Evolutionary conservation across 2,329 filamentous ascomycete species (phyloP).

Genomic region (Pseudogymnoascus sp.): DNA sequence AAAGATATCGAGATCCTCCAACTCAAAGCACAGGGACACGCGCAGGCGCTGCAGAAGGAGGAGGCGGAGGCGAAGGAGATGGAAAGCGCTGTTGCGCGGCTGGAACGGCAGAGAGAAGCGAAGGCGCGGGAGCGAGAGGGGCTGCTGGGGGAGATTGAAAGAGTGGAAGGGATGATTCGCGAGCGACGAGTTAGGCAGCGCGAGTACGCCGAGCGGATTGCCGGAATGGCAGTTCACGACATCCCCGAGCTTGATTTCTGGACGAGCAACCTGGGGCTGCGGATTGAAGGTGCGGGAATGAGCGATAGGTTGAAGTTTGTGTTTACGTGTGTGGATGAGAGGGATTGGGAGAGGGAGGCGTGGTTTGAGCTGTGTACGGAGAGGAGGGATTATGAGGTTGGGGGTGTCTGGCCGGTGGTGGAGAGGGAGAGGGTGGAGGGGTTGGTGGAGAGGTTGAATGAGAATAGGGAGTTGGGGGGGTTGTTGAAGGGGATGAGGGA

Average conservation of each 20-base stretch:
- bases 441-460: slow-evolving; percentile 73
- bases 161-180: slow-evolving; percentile 64
- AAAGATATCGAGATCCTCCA: slow-evolving; percentile 78
- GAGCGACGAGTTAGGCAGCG: slow-evolving; percentile 62
- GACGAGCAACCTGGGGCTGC: slow-evolving; percentile 81
- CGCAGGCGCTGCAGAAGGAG: slow-evolving; percentile 69
- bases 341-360: slow-evolving; percentile 79
- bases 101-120: slow-evolving; percentile 52
- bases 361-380: slow-evolving; percentile 88
- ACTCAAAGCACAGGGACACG: slow-evolving; percentile 61
- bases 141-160: slow-evolving; percentile 53
- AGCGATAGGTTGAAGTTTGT: slow-evolving; percentile 85
- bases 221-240: slow-evolving; percentile 80
- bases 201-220: slow-evolving; percentile 64
- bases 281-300: slow-evolving; percentile 80
- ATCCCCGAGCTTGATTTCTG: slow-evolving; percentile 92
- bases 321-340: slow-evolving; percentile 78
- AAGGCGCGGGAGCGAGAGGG: slow-evolving; percentile 49
- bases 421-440: slow-evolving; percentile 69
- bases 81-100: slow-evolving; percentile 51
- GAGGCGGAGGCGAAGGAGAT: slow-evolving; percentile 70
- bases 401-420: slow-evolving; percentile 72
- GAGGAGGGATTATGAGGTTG: slow-evolving; percentile 75
- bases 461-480: slow-evolving; percentile 62
- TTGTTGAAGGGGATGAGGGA: slow-evolving; percentile 78